A percentile compares a stretch with the other conserved stretches of the same genome.
Evolutionary conservation across 495 filamentous ascomycete species (phyloP).

Genomic region (Sordaria brevicollis): DNA sequence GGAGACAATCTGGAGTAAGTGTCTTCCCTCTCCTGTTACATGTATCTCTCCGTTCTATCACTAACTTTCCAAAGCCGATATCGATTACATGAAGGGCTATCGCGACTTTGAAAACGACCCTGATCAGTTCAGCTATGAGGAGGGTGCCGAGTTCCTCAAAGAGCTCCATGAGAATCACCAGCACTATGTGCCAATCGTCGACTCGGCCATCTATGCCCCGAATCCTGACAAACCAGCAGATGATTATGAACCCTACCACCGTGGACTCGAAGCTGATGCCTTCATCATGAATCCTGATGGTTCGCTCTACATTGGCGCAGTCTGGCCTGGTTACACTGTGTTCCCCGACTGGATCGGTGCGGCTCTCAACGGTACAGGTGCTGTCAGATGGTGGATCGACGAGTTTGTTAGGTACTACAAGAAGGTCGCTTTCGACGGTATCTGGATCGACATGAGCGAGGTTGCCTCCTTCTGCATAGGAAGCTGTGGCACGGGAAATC

Average conservation of each 20-base stretch:
- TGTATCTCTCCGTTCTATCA: slow-evolving; percentile 31
- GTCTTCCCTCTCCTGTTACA: not conserved
- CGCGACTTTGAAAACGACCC: slow-evolving; percentile 68
- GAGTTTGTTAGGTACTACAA: slow-evolving; percentile 51
- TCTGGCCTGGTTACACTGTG: slow-evolving; percentile 77
- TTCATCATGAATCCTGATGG: slow-evolving; percentile 64
- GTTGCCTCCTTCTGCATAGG: slow-evolving; percentile 73
- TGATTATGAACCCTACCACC: slow-evolving; percentile 56
- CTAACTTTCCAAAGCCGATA: slow-evolving; percentile 53
- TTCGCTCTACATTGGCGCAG: slow-evolving; percentile 62
- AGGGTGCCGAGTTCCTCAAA: slow-evolving; percentile 55
- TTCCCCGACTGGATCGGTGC: slow-evolving; percentile 47
- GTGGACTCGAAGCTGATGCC: slow-evolving; percentile 52
- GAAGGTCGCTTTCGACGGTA: slow-evolving; percentile 62
- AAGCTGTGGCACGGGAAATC: slow-evolving; percentile 59
- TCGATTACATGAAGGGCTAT: slow-evolving; percentile 66
- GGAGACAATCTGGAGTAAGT: slow-evolving; percentile 62
- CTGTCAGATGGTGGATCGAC: slow-evolving; percentile 60
- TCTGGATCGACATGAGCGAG: slow-evolving; percentile 89
- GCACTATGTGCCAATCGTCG: slow-evolving; percentile 78
- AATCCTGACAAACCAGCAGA: slow-evolving; percentile 63
- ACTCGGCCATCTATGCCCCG: slow-evolving; percentile 69
- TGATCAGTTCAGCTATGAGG: slow-evolving; percentile 50
- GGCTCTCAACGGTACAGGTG: slow-evolving; percentile 48
- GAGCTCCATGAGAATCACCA: slow-evolving; percentile 55